These are phyloP conservation scores for Ophiostoma pallidulum DNA, from an alignment of 2,329 filamentous ascomycete genomes.

Conservation along the genomic window DNA sequence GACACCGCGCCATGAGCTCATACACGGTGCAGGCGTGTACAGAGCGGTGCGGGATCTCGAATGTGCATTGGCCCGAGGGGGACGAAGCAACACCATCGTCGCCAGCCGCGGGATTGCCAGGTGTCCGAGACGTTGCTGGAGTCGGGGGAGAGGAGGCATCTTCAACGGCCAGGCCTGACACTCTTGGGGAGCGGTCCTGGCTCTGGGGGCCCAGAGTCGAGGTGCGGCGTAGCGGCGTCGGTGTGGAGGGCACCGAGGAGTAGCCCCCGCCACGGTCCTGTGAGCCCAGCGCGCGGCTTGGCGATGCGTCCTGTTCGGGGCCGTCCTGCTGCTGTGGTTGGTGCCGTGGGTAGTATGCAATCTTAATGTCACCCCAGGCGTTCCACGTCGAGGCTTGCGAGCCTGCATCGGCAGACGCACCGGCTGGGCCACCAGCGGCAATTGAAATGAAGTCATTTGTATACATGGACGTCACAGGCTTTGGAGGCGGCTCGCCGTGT, in stretches of 20 bases:
- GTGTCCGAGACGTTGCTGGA: slow-evolving; percentile 28
- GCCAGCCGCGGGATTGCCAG: slow-evolving; percentile 26
- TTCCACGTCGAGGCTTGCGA: slow-evolving; percentile 43
- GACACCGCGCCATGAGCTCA: slow-evolving; percentile 45
- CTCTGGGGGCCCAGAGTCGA: slow-evolving; percentile 41
- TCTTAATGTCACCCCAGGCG: slow-evolving; percentile 69
- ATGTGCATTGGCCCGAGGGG: slow-evolving; percentile 41
- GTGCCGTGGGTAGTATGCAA: slow-evolving; percentile 62
- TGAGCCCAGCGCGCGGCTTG: neutral
- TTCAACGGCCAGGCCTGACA: slow-evolving; percentile 29
- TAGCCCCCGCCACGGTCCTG: slow-evolving; percentile 13
- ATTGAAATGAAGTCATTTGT: slow-evolving; percentile 79
- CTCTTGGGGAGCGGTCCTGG: slow-evolving; percentile 33
- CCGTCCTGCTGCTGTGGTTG: slow-evolving; percentile 21
- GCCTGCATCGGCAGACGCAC: slow-evolving; percentile 29
- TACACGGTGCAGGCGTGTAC: slow-evolving; percentile 45
- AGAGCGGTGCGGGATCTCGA: slow-evolving; percentile 55
- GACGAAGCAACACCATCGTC: slow-evolving; percentile 30
- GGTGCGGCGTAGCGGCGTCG: slow-evolving; percentile 65
- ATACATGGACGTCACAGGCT: slow-evolving; percentile 51
- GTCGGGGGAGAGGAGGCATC: slow-evolving; percentile 35
- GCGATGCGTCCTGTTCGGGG: slow-evolving; percentile 10
- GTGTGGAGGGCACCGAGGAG: slow-evolving; percentile 53
- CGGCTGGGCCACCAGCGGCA: slow-evolving; percentile 38
- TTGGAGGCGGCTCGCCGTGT: slow-evolving; percentile 24